A percentile compares a stretch with the other conserved stretches of the same genome.
phyloP scores from a whole-genome alignment of 768 basidiomycete genomes.

The Macrolepiota dolichaula region DNA sequence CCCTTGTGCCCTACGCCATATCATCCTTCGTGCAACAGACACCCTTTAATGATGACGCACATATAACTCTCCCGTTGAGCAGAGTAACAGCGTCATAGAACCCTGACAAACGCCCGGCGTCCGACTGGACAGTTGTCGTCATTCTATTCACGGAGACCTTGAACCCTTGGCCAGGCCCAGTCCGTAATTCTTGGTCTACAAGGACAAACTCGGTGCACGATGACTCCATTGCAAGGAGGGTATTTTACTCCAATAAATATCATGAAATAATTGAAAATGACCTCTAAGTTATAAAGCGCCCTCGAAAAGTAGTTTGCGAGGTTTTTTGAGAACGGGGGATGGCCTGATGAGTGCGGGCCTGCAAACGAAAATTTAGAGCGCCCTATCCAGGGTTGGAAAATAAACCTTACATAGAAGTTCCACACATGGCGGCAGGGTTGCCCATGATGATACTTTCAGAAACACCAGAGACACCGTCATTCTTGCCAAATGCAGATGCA shows the following conservation, averaged over 20 bases:
- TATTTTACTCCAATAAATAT: not conserved
- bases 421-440: conserved; percentile 90
- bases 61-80: conserved; percentile 2
- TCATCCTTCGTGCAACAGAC: not conserved
- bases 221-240: not conserved
- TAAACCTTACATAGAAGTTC: conserved; percentile 79
- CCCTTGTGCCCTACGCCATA: not conserved
- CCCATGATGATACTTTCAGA: conserved; percentile 99
- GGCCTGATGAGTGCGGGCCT: conserved; percentile 50
- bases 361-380: conserved; percentile 3
- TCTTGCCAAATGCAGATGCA: conserved; percentile 94
- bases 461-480: conserved; percentile 91
- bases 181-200: not conserved
- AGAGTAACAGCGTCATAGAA: conserved; percentile 10
- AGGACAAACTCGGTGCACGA: not conserved
- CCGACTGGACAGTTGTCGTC: not conserved
- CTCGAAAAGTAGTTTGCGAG: conserved; percentile 49
- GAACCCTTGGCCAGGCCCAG: not conserved
- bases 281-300: conserved; percentile 30
- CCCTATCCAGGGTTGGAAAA: not conserved
- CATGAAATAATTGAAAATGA: too few species aligned
- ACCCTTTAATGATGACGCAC: not conserved
- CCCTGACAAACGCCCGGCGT: not conserved
- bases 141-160: not conserved
- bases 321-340: conserved; percentile 43